Conservation (phyloP, 2,329 filamentous ascomycete species). For the Fonsecaea monophora region DNA sequence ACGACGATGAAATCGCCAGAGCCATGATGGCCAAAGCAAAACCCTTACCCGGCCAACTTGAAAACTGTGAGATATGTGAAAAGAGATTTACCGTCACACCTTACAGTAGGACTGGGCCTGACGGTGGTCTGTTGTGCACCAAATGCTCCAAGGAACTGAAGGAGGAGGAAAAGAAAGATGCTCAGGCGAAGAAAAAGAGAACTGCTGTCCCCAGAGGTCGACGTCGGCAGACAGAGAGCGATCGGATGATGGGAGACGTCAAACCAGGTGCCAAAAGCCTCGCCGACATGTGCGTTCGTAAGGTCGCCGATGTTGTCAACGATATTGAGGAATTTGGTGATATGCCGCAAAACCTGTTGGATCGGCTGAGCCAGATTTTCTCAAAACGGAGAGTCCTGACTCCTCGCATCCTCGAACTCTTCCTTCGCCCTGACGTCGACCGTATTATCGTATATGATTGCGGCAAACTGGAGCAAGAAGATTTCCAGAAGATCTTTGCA, state of each 20-base stretch:
- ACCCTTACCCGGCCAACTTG: slow-evolving; percentile 81
- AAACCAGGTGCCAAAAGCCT: slow-evolving; percentile 53
- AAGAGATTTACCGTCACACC: slow-evolving; percentile 93
- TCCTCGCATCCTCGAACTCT: slow-evolving; percentile 53
- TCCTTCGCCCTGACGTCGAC: slow-evolving; percentile 60
- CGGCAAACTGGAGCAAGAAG: slow-evolving; percentile 72
- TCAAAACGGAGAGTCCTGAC: slow-evolving; percentile 67
- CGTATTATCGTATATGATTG: slow-evolving; percentile 67
- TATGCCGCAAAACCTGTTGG: slow-evolving; percentile 63
- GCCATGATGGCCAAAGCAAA: slow-evolving; percentile 62
- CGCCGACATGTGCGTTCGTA: slow-evolving; percentile 65
- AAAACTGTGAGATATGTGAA: slow-evolving; percentile 82
- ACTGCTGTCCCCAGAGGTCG: slow-evolving; percentile 62
- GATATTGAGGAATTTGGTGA: slow-evolving; percentile 71
- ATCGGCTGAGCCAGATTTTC: slow-evolving; percentile 67
- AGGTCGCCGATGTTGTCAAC: slow-evolving; percentile 67
- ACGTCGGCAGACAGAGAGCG: slow-evolving; percentile 80
- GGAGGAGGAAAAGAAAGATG: slow-evolving; percentile 70
- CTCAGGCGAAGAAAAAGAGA: slow-evolving; percentile 62
- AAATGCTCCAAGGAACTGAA: slow-evolving; percentile 78
- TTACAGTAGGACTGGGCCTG: slow-evolving; percentile 80
- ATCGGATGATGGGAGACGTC: slow-evolving; percentile 75
- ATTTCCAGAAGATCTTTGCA: slow-evolving; percentile 82
- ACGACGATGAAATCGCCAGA: slow-evolving; percentile 52
- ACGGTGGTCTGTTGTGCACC: slow-evolving; percentile 84